Evolutionary conservation across 371 early-diverging fungal species (phyloP), one percentile per base, ranked within the genome.

Genomic region (Mycotypha africana): DNA sequence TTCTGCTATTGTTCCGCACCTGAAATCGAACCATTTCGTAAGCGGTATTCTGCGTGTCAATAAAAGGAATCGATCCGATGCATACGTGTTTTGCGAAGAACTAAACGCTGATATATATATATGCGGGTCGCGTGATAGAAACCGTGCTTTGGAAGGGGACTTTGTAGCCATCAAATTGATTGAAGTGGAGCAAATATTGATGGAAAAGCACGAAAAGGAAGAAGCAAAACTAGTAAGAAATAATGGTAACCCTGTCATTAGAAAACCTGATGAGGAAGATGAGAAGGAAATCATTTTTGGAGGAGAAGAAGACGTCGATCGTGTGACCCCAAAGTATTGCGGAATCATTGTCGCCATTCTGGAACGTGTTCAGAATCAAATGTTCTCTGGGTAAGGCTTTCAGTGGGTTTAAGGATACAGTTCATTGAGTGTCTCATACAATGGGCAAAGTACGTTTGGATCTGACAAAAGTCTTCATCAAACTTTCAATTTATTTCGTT

Each of bases 141-240:
- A 95, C 62, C 84, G 95, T 22, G 92, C 93, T 0, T 56, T 93
- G 25, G 88, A 90, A 35, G 91, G 91, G 10, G 95, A 95, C 53
- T 52, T 78, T n/a, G 95, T 95, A 12, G 86, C 84, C 9, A 67
- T 95, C 16, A 70, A 74, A 45, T 53, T 92, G 19, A 69, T 95
- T 20, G 78, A 78, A 30, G 82, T 79, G 0, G 76, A 76, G 1
- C 84, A 81, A 37, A 62, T 84, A 38, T 53, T 70, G 51, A 35
- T 49, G 16, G 74, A 77, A 33, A 81, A 79, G 61, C 56, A 59
- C 26, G 71, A 69, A 41, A 74, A 69, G 38, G 73, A 79, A 53
- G 68, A 69, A 23, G 68, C 66, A n/a, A 61, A 72, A 32, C 36
- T 71, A 20, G 62, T 59, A 11, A 58, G 71, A 21, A 71, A 71